These are phyloP conservation scores for Picea glauca DNA, from an alignment of 75 land plant genomes.

Conservation along the genomic window DNA sequence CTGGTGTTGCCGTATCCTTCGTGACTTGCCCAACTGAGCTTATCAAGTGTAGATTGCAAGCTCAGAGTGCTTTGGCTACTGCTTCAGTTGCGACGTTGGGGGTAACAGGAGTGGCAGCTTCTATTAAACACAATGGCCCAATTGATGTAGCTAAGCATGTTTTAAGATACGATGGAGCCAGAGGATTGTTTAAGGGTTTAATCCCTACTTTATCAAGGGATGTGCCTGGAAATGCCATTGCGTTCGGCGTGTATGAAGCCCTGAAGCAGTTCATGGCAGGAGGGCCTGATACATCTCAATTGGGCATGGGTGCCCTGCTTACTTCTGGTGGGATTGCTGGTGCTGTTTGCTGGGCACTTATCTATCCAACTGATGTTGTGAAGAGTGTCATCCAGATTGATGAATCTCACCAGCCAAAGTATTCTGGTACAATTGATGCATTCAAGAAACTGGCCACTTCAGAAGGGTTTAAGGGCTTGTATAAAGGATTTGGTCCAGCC, in stretches of 20 bases:
- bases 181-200: slow-evolving; percentile 39
- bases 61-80: slow-evolving; percentile 30
- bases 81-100: slow-evolving; percentile 12
- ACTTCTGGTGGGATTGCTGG: slow-evolving; percentile 43
- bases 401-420: slow-evolving; percentile 39
- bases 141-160: slow-evolving; percentile 45
- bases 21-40: slow-evolving; percentile 53
- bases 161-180: slow-evolving; percentile 27
- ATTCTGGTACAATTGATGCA: slow-evolving; percentile 41
- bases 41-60: slow-evolving; percentile 47
- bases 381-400: slow-evolving; percentile 59
- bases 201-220: slow-evolving; percentile 47
- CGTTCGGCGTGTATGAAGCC: slow-evolving; percentile 44
- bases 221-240: slow-evolving; percentile 45
- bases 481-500: slow-evolving; percentile 54
- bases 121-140: slow-evolving; percentile 31
- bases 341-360: slow-evolving; percentile 34
- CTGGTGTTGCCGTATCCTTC: slow-evolving; percentile 40
- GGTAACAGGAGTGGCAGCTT: slow-evolving; percentile 13
- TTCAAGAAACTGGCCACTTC: slow-evolving; percentile 29
- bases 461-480: slow-evolving; percentile 46
- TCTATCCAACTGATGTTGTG: slow-evolving; percentile 54
- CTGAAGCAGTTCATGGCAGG: slow-evolving; percentile 37
- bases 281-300: slow-evolving; percentile 28
- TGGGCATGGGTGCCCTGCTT: slow-evolving; percentile 27